These are phyloP conservation scores for Penstemon davidsonii DNA, from an alignment of 257 asterid genomes.

Conservation along the genomic window DNA sequence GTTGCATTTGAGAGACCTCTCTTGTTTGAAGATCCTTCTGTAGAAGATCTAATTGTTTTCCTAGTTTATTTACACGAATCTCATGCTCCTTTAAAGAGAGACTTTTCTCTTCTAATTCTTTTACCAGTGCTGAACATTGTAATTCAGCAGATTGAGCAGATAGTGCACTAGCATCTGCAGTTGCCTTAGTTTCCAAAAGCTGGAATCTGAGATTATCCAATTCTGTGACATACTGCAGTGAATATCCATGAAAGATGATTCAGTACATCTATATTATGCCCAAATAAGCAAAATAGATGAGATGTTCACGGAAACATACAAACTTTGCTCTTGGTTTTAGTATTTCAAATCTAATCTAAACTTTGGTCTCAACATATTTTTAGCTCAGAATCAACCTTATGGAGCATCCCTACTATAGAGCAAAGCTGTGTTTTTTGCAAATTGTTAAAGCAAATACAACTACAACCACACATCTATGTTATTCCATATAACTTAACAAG, in stretches of 20 bases:
- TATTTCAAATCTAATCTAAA: too few species aligned
- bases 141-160: constrained; percentile 80
- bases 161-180: constrained; percentile 78
- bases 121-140: constrained; percentile 67
- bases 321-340: too few species aligned
- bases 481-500: background rate
- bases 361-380: too few species aligned
- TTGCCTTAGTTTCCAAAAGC: constrained; percentile 62
- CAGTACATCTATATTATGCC: background rate
- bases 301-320: too few species aligned
- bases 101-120: constrained; percentile 71
- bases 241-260: background rate
- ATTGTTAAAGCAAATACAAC: background rate
- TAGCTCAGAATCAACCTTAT: too few species aligned
- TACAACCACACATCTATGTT: background rate
- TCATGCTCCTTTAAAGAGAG: constrained; percentile 70
- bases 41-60: constrained; percentile 74
- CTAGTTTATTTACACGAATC: constrained; percentile 55
- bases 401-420: too few species aligned
- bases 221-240: constrained; percentile 67
- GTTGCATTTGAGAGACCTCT: constrained; percentile 77
- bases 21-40: constrained; percentile 77
- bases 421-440: too few species aligned
- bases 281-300: too few species aligned
- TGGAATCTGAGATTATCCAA: constrained; percentile 68